Base-by-base conservation (phyloP, 805 yeast species). In the Ogataea methylovora region DNA sequence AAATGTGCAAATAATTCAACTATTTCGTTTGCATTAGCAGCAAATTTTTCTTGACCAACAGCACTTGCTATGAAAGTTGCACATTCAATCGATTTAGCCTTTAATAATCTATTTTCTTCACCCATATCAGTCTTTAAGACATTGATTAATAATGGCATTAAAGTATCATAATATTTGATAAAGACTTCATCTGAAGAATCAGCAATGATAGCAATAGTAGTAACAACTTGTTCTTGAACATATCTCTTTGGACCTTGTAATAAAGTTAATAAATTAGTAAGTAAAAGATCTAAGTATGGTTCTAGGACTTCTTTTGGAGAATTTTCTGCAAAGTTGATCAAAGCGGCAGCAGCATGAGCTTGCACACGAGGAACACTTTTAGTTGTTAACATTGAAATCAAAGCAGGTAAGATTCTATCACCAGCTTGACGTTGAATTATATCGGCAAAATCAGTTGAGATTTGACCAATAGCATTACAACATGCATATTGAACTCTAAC, bases 311-410 rank as follows among this genome's bases (percentile, higher is more conserved):
- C 94, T 51, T 85, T 83, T 5, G 84, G 64, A 2, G 97, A 95
- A 43, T 83, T 86, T 60, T 92, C 98, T 27, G 90, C 76, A 56
- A 92, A 92, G 56, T 92, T 92, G 30, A 92, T 97, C 49, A 90
- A 67, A 0, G 98, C 98, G 34, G 98, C 98, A 28, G 98, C 97
- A 13, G 97, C 97, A 54, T 92, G 98, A 0, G 96, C 85, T 63
- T 90, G 97, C 17, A 92, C 98, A 51, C 97, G 70, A 33, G 94
- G 90, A 37, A 81, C 88, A 32, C 86, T 76, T 42, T 71, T 71
- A 41, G 71, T 67, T 3, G 80, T 77, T 34, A 92, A 70, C 65
- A 75, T 85, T 10, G 94, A 77, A 35, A 92, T 84, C 44, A 92
- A 69, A 2, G 94, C 92, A 6, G 97, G 97, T 36, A 92, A 66